A percentile compares a stretch with the other conserved stretches of the same genome.
Evolutionary conservation across 345 rosid species (phyloP).

Genomic region (Streptanthus diversifolius): DNA sequence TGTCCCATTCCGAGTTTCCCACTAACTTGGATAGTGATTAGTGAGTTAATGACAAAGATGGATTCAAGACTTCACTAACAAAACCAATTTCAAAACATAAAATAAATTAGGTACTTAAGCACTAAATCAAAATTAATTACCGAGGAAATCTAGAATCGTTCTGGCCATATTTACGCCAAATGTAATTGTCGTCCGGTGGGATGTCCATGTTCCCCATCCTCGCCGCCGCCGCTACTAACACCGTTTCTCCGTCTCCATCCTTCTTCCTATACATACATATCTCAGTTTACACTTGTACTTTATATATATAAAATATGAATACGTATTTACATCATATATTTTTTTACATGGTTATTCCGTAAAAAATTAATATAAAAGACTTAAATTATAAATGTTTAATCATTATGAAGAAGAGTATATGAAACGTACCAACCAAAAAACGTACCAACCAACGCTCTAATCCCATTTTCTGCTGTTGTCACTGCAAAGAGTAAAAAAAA

Average conservation of each 20-base stretch:
- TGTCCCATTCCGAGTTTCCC: background rate
- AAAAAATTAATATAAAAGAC: too few species aligned
- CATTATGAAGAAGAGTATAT: too few species aligned
- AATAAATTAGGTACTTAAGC: background rate
- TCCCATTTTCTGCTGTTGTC: constrained; percentile 74
- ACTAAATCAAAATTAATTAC: background rate
- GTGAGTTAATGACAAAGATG: background rate
- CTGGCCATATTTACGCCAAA: background rate
- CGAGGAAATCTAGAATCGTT: background rate
- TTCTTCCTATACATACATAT: background rate
- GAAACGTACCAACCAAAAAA: too few species aligned
- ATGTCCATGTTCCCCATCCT: background rate
- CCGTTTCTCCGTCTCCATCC: background rate
- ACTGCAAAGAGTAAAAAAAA: constrained; percentile 41
- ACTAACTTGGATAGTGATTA: background rate
- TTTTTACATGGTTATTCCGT: too few species aligned
- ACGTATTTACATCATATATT: too few species aligned
- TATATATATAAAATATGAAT: too few species aligned
- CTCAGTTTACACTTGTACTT: too few species aligned
- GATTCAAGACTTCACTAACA: background rate
- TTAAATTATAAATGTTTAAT: too few species aligned
- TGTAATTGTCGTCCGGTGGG: background rate
- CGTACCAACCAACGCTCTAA: constrained; percentile 71
- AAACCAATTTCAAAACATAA: background rate
- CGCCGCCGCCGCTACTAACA: background rate